Conservation (phyloP, 352 stramenopile species). For the Globisporangium ultimum region DNA sequence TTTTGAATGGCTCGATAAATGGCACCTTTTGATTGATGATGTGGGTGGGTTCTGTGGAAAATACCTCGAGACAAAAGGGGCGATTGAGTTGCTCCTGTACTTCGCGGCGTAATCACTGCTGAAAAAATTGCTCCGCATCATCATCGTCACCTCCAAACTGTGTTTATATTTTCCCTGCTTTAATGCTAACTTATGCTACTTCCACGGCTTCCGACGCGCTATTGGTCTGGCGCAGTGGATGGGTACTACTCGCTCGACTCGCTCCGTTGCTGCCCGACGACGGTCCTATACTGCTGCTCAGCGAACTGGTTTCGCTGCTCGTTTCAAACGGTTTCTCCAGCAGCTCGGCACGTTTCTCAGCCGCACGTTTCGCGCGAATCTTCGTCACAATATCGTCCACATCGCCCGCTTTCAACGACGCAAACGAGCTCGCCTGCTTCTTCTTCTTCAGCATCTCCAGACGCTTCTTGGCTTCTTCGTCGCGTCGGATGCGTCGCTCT, state of each 20-base stretch:
- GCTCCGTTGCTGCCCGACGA: not conserved
- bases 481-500: conserved; percentile 64
- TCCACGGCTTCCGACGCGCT: conserved; percentile 6
- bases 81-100: too few species aligned
- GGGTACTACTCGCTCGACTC: not conserved
- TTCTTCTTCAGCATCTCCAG: conserved; percentile 78
- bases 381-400: conserved; percentile 83
- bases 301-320: not conserved
- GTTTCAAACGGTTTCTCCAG: conserved; percentile 26
- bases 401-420: conserved; percentile 71
- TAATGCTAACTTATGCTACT: conserved; percentile 21
- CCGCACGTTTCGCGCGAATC: conserved; percentile 75
- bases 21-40: too few species aligned
- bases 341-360: conserved; percentile 70
- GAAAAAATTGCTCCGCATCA: too few species aligned
- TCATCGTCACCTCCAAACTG: too few species aligned
- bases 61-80: too few species aligned
- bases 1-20: too few species aligned
- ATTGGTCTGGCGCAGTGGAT: conserved; percentile 3
- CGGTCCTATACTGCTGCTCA: conserved; percentile 7
- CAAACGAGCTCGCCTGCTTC: conserved; percentile 70
- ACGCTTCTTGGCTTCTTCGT: conserved; percentile 79
- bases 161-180: not conserved
- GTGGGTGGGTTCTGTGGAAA: too few species aligned
- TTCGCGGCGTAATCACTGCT: too few species aligned